phyloP scores from a whole-genome alignment of 106 monocot genomes.

The Dioscorea dumetorum region DNA sequence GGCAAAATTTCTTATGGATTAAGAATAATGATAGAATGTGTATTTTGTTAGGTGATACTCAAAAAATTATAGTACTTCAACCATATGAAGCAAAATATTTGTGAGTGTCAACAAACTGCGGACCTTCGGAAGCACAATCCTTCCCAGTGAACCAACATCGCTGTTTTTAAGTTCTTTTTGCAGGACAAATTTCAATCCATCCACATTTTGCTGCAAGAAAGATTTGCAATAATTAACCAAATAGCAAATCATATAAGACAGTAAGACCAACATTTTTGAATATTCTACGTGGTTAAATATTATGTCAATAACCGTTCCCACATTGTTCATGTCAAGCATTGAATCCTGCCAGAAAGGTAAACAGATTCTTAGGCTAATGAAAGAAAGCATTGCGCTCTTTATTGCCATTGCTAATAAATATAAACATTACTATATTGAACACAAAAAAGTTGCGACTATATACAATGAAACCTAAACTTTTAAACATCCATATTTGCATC shows the following conservation, averaged over 20 bases:
- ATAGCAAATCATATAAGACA: background rate
- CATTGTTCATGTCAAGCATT: conserved; percentile 4
- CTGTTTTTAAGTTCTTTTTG: conserved; percentile 81
- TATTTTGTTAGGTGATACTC: background rate
- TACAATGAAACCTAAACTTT: background rate
- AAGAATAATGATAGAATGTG: background rate
- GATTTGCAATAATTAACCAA: background rate
- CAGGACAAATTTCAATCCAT: conserved; percentile 59
- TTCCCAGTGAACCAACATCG: conserved; percentile 75
- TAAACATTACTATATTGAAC: background rate
- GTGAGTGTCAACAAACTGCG: background rate
- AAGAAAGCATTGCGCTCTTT: background rate
- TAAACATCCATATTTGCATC: background rate
- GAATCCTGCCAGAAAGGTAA: conserved; percentile 15
- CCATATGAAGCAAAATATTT: background rate
- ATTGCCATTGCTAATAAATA: background rate
- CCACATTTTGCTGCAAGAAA: conserved; percentile 26
- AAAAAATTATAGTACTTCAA: background rate
- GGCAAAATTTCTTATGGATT: conserved; percentile 1
- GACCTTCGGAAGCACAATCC: conserved; percentile 94
- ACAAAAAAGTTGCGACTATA: background rate
- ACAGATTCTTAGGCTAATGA: background rate
- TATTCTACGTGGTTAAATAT: background rate
- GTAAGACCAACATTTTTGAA: too few relatives aligned
- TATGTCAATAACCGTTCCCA: conserved; percentile 18